Evolutionary conservation across 352 stramenopile genomes (phyloP), one percentile per base, ranked within the genome.

Genomic region (Pythium graminicola): DNA sequence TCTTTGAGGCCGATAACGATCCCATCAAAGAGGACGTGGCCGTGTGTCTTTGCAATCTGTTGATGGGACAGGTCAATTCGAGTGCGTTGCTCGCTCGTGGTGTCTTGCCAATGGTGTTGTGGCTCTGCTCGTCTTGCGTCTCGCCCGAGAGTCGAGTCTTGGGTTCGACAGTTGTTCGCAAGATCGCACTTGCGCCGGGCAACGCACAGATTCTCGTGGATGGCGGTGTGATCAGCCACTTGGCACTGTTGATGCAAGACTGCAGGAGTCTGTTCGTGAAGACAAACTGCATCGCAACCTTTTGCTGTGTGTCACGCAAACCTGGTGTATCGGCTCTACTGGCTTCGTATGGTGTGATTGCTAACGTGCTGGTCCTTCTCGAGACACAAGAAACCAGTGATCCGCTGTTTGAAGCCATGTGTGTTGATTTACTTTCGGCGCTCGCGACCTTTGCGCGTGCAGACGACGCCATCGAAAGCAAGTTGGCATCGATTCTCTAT

Each of bases 241-340:
- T 86, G 13, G 72, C 70, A 4, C 38, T 73, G 45, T 64, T 90
- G n/a, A 52, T 86, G 56, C 61, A 66, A 8, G 53, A 65, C 10
- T 52, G 50, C 7, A 23, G 41, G 33, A 65, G 56, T 22, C 54
- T 77, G 52, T 74, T 69, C 36, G 71, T 88, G 17, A 77, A 82
- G 54, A 73, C 65, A 38, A 87, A 90, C 48, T 88, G 76, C 58
- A 67, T 85, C 39, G 76, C 79, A 26, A 82, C 69, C 1, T 81
- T 90, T 32, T 84, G 74, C 40, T 60, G 80, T 9, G 40, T 90
- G 23, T 62, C 69, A 1, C 72, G 82, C 35, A 75, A 81, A 24
- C 50, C 65, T 1, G 67, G 69, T 7, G 65, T 86, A 0, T 63
- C 73, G 1, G 45, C 56, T 19, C 27, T 83, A 7, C 47, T 90